These are phyloP conservation scores for Fusarium sp. DNA, from an alignment of 2,329 filamentous ascomycete genomes.

Conservation along the genomic window DNA sequence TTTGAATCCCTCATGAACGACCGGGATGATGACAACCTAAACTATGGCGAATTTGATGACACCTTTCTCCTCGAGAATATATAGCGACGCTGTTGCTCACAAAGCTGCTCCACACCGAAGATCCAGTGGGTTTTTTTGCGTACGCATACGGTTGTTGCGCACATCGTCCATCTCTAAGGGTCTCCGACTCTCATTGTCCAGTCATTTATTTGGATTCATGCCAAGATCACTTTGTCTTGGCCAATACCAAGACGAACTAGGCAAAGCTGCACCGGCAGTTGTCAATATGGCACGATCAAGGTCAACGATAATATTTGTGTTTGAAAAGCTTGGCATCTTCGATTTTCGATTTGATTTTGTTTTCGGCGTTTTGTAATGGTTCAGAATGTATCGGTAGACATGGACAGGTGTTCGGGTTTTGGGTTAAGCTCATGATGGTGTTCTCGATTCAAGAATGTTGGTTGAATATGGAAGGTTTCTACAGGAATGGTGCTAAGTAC, in stretches of 20 bases:
- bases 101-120: not conserved
- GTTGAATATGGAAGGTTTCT: conserved; percentile 1
- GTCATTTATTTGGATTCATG: not conserved
- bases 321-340: not conserved
- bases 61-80: conserved; percentile 53
- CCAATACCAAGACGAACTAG: not conserved
- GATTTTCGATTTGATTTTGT: not conserved
- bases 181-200: not conserved
- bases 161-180: not conserved
- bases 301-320: not conserved
- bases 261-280: not conserved
- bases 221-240: not conserved
- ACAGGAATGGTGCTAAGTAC: conserved; percentile 9
- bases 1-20: conserved; percentile 62
- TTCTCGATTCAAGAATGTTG: not conserved
- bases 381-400: conserved; percentile 2
- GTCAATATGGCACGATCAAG: not conserved
- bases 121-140: not conserved
- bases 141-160: not conserved
- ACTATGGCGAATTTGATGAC: conserved; percentile 57
- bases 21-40: conserved; percentile 50
- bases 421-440: not conserved
- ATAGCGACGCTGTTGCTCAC: not conserved
- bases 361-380: not conserved
- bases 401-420: conserved; percentile 10